These are phyloP conservation scores for Physaria fendleri DNA, from an alignment of 345 rosid genomes.

Conservation along the genomic window DNA sequence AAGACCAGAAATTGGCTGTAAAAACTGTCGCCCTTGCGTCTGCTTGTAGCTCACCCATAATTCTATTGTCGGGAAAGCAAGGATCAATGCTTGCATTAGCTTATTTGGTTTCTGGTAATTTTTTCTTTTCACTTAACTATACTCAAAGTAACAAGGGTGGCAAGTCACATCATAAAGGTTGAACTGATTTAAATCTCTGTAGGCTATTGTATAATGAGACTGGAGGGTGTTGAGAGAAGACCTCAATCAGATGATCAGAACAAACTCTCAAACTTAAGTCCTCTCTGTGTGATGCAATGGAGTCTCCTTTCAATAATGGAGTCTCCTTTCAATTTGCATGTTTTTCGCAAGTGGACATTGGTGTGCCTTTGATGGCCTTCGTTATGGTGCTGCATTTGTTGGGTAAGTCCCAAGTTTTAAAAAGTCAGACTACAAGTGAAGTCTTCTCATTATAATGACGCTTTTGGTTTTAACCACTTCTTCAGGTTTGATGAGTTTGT, in stretches of 20 bases:
- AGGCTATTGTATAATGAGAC: conserved; percentile 80
- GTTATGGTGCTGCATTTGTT: conserved; percentile 87
- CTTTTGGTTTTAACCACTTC: conserved; percentile 24
- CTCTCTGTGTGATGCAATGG: conserved; percentile 74
- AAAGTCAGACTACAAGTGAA: background rate
- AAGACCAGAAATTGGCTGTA: conserved; percentile 29
- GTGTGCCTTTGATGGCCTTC: conserved; percentile 98
- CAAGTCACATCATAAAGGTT: background rate
- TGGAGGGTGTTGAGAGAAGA: conserved; percentile 43
- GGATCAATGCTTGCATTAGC: conserved; percentile 73
- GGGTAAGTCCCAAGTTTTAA: conserved; percentile 51
- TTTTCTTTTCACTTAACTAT: background rate
- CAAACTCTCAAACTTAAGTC: conserved; percentile 32
- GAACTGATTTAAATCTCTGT: conserved; percentile 17
- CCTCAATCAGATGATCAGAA: conserved; percentile 22
- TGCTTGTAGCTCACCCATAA: conserved; percentile 69
- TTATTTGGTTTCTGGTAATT: conserved; percentile 56
- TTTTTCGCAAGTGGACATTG: conserved; percentile 94
- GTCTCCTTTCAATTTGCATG: conserved; percentile 63
- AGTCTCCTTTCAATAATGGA: conserved; percentile 63
- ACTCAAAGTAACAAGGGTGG: background rate
- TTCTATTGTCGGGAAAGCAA: conserved; percentile 73
- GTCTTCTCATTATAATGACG: background rate
- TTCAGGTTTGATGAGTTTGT: conserved; percentile 90
- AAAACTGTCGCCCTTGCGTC: conserved; percentile 52